A percentile compares a stretch with the other conserved stretches of the same genome.
These are phyloP conservation scores for Haberlea rhodopensis DNA, from an alignment of 257 asterid species.

Conservation along the genomic window DNA sequence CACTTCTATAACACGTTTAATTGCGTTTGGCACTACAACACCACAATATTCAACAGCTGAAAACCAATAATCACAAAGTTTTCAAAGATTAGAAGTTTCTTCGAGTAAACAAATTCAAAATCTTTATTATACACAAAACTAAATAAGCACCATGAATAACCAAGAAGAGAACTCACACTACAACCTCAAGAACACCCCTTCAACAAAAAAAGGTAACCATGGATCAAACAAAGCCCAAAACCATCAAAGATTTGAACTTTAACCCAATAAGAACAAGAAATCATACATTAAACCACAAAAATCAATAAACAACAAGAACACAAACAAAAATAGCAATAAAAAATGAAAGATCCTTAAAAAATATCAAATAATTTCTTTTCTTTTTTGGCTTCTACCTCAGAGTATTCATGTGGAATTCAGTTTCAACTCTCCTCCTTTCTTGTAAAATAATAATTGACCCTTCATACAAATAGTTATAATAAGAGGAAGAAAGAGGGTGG, in stretches of 20 bases:
- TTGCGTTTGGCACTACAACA: no score
- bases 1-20: no score
- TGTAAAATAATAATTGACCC: neutral
- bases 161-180: neutral
- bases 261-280: neutral
- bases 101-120: no score
- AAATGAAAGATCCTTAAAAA: neutral
- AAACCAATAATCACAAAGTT: neutral
- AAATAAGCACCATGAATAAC: neutral
- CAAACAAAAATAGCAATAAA: neutral
- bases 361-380: no score
- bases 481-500: neutral
- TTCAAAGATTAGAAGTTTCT: neutral
- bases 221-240: neutral
- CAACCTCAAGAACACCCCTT: neutral
- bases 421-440: neutral
- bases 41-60: no score
- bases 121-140: no score
- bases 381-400: neutral
- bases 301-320: neutral
- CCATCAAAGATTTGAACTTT: neutral
- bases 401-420: neutral
- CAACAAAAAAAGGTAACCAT: neutral
- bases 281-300: neutral
- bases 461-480: no score